Evolutionary conservation across 441 rosid species (phyloP), one percentile per base, ranked within the genome.

Genomic region (Hura crepitans): DNA sequence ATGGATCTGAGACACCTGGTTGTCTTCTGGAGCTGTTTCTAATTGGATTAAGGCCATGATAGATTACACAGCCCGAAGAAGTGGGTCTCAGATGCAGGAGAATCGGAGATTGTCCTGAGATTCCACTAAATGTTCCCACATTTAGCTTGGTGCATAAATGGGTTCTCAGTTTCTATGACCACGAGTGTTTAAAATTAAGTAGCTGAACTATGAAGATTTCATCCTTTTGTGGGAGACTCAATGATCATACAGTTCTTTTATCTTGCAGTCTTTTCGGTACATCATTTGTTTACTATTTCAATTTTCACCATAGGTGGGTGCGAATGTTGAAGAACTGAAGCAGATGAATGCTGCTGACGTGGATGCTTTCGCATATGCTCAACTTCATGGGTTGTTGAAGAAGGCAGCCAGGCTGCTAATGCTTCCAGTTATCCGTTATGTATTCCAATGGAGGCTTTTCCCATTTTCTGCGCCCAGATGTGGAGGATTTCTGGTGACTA

Each of bases 381-480:
- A 66, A 31, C 58, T 22, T 20, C 20, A 14, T 37, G 39, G n/a
- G 35, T 49, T 35, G 55, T 63, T 64, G 46, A 66, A 42, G 81
- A 78, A 72, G 68, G 77, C 62, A 66, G 54, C 60, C 50, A 46
- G 81, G 37, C 50, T 54, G 53, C 49, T n/a, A 49, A 37, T 69
- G 9, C 50, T 42, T 65, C 65, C 74, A 66, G 23, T 69, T n/a
- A 72, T 66, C 53, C 30, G 31, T 61, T 47, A 22, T 42, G 39
- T 63, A 65, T 64, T 59, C 49, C 60, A 42, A 20, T 51, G 35
- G 57, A 33, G 59, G 30, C 47, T 50, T 50, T 31, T 33, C 33
- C 62, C 20, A 27, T 53, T 25, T 27, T 56, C 62, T 42, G 46
- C 39, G 51, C 31, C 57, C 42, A 43, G 71, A 65, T 66, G 68